phyloP scores from a whole-genome alignment of 1,139 yeast species.

The Hanseniaspora sp. region DNA sequence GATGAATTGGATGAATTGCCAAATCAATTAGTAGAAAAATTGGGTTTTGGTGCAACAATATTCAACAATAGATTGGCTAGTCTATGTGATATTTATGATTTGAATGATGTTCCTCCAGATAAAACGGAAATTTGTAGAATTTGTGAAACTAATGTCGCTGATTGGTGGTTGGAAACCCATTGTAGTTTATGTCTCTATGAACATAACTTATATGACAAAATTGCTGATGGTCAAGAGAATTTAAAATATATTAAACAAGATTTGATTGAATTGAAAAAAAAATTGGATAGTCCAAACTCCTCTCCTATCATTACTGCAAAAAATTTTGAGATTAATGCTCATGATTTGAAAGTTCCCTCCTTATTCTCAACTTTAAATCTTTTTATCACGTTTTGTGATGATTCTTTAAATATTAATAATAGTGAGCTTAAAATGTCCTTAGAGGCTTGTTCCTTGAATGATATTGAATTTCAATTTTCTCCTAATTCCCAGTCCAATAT shows the following conservation, averaged over 20 bases:
- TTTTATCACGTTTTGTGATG: constrained; percentile 47
- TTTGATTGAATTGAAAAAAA: constrained; percentile 18
- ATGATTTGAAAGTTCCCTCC: constrained; percentile 44
- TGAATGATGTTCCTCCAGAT: constrained; percentile 66
- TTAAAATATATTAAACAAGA: constrained; percentile 60
- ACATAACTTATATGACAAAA: constrained; percentile 68
- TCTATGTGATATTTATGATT: constrained; percentile 49
- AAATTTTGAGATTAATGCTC: constrained; percentile 1
- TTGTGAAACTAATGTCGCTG: constrained; percentile 84
- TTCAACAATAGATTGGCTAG: constrained; percentile 62
- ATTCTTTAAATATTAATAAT: constrained; percentile 63
- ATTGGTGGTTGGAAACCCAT: constrained; percentile 94
- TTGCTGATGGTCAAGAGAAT: constrained; percentile 68
- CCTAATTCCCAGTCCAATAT: constrained; percentile 66
- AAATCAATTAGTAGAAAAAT: constrained; percentile 48
- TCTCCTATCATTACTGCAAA: constrained; percentile 8
- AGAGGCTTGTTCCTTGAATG: constrained; percentile 15
- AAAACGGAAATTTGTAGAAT: constrained; percentile 75
- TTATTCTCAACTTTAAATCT: constrained; percentile 13
- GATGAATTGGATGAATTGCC: constrained; percentile 57
- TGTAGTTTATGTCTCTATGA: constrained; percentile 80
- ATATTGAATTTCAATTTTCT: constrained; percentile 39
- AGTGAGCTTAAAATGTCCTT: constrained; percentile 26
- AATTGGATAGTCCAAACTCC: not conserved
- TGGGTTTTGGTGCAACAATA: constrained; percentile 84